Conservation (phyloP, 2,329 filamentous ascomycete species). For the Neopestalotiopsis rosae region DNA sequence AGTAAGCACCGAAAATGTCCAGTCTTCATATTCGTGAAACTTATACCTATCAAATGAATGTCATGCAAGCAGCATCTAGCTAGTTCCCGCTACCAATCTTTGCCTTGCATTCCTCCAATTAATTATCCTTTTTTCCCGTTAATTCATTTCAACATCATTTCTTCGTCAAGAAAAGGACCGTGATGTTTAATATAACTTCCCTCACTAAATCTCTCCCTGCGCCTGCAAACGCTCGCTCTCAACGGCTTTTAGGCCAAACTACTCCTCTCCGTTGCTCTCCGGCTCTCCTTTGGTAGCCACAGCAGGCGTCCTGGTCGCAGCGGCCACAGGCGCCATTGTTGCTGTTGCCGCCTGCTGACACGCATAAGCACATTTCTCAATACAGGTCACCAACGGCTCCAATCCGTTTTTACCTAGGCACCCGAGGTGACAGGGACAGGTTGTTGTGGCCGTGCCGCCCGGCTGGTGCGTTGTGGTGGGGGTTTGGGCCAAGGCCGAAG, state of each 20-base stretch:
- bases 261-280: too few species aligned
- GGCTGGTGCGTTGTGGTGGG: too few species aligned
- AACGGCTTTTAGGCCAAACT: too few species aligned
- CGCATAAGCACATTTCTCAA: not conserved
- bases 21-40: not conserved
- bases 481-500: too few species aligned
- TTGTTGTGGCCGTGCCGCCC: too few species aligned
- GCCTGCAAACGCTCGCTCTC: too few species aligned
- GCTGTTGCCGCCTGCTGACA: not conserved
- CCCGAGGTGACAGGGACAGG: too few species aligned
- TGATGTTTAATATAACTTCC: not conserved
- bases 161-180: not conserved
- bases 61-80: not conserved
- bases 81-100: not conserved
- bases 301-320: not conserved
- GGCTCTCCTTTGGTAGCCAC: not conserved
- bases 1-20: not conserved
- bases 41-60: not conserved
- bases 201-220: too few species aligned
- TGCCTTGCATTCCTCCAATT: not conserved
- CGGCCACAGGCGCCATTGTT: too few species aligned
- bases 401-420: too few species aligned
- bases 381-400: not conserved
- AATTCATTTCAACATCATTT: not conserved
- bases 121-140: not conserved